A percentile compares a stretch with the other conserved stretches of the same genome.
These are phyloP conservation scores for Niveomyces coronatus DNA, from an alignment of 2,329 filamentous ascomycete species.

Conservation along the genomic window DNA sequence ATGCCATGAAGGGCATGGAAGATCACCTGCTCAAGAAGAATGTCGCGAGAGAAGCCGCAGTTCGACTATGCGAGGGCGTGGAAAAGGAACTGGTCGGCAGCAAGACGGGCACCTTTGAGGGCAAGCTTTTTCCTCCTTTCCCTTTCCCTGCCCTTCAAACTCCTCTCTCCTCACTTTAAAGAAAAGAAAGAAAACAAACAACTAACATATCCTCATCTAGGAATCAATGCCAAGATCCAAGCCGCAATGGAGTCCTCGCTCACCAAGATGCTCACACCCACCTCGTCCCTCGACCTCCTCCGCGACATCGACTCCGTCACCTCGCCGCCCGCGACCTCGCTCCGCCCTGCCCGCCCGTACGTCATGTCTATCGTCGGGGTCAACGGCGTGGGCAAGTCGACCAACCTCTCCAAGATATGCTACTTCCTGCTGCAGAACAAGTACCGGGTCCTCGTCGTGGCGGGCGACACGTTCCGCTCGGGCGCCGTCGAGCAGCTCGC, in stretches of 20 bases:
- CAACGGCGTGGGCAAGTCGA: slow-evolving; percentile 97
- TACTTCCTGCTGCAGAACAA: slow-evolving; percentile 97
- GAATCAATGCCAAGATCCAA: slow-evolving; percentile 71
- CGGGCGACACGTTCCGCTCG: slow-evolving; percentile 93
- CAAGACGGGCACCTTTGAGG: slow-evolving; percentile 88
- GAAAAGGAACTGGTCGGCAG: slow-evolving; percentile 82
- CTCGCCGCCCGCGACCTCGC: slow-evolving; percentile 51
- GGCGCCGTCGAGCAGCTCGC: slow-evolving; percentile 94
- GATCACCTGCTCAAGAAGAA: slow-evolving; percentile 93
- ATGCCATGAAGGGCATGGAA: slow-evolving; percentile 92
- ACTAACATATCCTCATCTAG: slow-evolving; percentile 19
- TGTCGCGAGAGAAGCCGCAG: slow-evolving; percentile 85
- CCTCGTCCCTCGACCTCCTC: slow-evolving; percentile 85
- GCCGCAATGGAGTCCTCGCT: slow-evolving; percentile 86
- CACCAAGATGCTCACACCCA: slow-evolving; percentile 91
- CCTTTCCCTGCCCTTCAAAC: background rate
- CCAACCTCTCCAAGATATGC: slow-evolving; percentile 94
- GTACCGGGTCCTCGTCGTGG: slow-evolving; percentile 87
- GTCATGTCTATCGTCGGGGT: slow-evolving; percentile 98
- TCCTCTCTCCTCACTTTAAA: no score
- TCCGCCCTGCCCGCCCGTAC: slow-evolving; percentile 65
- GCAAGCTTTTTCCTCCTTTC: slow-evolving; percentile 24
- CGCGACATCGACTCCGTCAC: slow-evolving; percentile 81
- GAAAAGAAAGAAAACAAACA: no score
- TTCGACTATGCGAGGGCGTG: slow-evolving; percentile 83